These are phyloP conservation scores for Blastobotrys persicus DNA, from an alignment of 1,139 yeast genomes.

Conservation along the genomic window DNA sequence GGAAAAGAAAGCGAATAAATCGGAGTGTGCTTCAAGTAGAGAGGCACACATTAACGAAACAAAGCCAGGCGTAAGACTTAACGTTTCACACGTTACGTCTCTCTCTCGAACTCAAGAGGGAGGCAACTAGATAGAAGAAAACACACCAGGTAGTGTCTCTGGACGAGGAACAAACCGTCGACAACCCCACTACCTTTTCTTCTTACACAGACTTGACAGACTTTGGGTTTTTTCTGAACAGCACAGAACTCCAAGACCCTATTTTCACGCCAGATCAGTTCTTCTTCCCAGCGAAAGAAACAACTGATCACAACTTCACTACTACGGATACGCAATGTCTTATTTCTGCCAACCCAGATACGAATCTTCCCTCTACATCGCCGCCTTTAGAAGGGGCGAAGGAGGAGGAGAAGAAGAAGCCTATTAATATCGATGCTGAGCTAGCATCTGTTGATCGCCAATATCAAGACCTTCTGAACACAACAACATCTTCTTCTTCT, in stretches of 20 bases:
- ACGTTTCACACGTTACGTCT: not conserved
- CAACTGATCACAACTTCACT: not conserved
- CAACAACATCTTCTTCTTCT: not conserved
- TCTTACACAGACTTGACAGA: not conserved
- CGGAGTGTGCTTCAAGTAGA: not conserved
- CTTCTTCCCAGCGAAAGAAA: not conserved
- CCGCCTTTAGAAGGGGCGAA: not conserved
- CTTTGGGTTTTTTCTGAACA: not conserved
- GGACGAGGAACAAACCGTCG: not conserved
- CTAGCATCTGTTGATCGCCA: constrained; percentile 2
- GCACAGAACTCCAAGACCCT: not conserved
- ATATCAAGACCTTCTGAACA: not conserved
- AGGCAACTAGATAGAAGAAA: not conserved
- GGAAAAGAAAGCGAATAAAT: not conserved
- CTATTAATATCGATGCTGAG: constrained; percentile 2
- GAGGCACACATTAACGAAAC: not conserved
- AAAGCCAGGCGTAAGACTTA: not conserved
- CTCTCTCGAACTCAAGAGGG: not conserved
- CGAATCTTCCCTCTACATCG: not conserved
- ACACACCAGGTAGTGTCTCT: not conserved
- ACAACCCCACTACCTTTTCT: not conserved
- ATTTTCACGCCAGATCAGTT: not conserved
- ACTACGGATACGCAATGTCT: not conserved
- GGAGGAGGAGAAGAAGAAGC: constrained; percentile 1
- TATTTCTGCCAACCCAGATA: not conserved